Base-by-base conservation (phyloP, 106 monocot genomes). In the Amphibolis antarctica region DNA sequence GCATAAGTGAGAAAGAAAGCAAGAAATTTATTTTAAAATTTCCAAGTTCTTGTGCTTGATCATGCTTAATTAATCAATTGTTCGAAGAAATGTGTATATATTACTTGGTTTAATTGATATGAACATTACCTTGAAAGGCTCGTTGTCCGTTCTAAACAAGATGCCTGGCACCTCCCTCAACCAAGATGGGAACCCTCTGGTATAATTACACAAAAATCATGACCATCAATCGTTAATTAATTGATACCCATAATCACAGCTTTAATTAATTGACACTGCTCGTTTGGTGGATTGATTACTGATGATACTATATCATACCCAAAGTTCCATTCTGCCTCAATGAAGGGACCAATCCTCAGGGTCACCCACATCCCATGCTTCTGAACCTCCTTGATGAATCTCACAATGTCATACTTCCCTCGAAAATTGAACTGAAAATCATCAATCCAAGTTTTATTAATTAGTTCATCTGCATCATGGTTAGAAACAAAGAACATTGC, bases 241-340 rank as follows among this genome's bases (percentile, higher is more conserved):
- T n/a, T n/a, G n/a, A n/a, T n/a, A n/a, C n/a, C n/a, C n/a, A n/a
- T n/a, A n/a, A n/a, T n/a, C n/a, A n/a, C n/a, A n/a, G n/a, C n/a
- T n/a, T n/a, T n/a, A n/a, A n/a, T n/a, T n/a, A n/a, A n/a, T n/a
- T n/a, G n/a, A n/a, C n/a, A n/a, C n/a, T n/a, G n/a, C n/a, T n/a
- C n/a, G n/a, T n/a, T n/a, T n/a, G n/a, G n/a, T n/a, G n/a, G n/a
- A n/a, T n/a, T n/a, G n/a, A n/a, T n/a, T n/a, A n/a, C n/a, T n/a
- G n/a, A n/a, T n/a, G n/a, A n/a, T n/a, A n/a, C n/a, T n/a, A n/a
- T n/a, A n/a, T n/a, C n/a, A n/a, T n/a, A 96, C 96, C 96, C 96
- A 56, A 84, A 96, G 44, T 78, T 79, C 96, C 96, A 96, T 61
- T 96, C 96, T 1, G 96, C 65, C 67, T 90, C 82, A n/a, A 96